phyloP scores from a whole-genome alignment of 2,329 filamentous ascomycete species.

The Cladosporium sp. region DNA sequence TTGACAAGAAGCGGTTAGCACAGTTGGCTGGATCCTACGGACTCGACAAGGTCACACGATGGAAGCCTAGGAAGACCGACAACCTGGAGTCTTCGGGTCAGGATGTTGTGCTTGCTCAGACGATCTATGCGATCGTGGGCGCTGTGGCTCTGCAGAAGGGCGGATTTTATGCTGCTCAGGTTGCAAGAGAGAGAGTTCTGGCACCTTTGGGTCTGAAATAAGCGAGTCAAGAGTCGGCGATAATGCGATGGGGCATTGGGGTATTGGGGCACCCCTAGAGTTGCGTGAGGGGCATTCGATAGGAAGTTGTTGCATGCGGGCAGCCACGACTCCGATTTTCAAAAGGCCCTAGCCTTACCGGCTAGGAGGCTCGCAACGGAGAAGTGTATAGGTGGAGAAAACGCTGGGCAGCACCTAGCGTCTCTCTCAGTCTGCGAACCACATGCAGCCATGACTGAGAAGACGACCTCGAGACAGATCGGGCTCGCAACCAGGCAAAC shows the following conservation, averaged over 20 bases:
- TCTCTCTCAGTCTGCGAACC: background rate
- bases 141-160: constrained; percentile 88
- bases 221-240: background rate
- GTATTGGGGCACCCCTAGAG: background rate
- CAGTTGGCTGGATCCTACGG: constrained; percentile 69
- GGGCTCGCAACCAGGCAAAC: background rate
- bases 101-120: constrained; percentile 71
- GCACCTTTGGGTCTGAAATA: constrained; percentile 41
- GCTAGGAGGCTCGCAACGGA: background rate
- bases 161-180: constrained; percentile 70
- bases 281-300: background rate
- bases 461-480: background rate
- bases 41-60: constrained; percentile 74
- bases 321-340: background rate
- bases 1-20: constrained; percentile 66
- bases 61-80: constrained; percentile 77
- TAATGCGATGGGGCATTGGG: background rate
- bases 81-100: constrained; percentile 73
- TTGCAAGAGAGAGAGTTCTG: constrained; percentile 77
- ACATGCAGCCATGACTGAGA: background rate
- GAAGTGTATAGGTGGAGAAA: background rate
- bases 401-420: too few species aligned
- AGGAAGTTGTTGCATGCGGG: background rate
- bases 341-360: background rate
- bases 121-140: constrained; percentile 82